Conservation (phyloP, 805 yeast genomes). For the Metschnikowia lachancei region DNA sequence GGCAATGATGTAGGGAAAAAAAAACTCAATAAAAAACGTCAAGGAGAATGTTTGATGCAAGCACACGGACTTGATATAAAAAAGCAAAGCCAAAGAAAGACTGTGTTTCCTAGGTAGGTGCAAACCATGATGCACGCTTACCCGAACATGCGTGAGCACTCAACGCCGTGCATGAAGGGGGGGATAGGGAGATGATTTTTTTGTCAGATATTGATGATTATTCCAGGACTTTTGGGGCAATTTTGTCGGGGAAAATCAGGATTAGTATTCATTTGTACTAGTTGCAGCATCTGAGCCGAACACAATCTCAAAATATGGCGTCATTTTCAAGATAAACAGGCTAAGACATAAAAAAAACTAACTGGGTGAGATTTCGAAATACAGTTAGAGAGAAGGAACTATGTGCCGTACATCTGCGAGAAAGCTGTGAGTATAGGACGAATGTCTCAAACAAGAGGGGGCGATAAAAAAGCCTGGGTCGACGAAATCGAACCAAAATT, state of each 20-base stretch:
- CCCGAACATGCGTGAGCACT: constrained; percentile 4
- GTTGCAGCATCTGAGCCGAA: too few relatives aligned
- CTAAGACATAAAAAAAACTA: too few relatives aligned
- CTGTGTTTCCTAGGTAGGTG: constrained; percentile 2
- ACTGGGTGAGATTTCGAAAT: too few relatives aligned
- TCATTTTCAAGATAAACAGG: too few relatives aligned
- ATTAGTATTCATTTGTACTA: too few relatives aligned
- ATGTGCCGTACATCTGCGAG: constrained; percentile 1
- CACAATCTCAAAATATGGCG: too few relatives aligned
- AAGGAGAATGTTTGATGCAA: constrained; percentile 8
- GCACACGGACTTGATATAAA: not conserved
- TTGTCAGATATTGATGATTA: too few relatives aligned
- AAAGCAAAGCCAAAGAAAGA: constrained; percentile 5
- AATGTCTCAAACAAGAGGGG: constrained; percentile 8
- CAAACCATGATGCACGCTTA: constrained; percentile 8
- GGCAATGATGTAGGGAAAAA: constrained; percentile 1
- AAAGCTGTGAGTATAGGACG: constrained; percentile 6
- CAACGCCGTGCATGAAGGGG: not conserved
- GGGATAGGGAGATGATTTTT: not conserved
- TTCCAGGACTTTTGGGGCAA: too few relatives aligned
- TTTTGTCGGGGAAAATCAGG: too few relatives aligned
- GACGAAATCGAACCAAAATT: constrained; percentile 11
- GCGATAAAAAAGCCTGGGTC: constrained; percentile 4
- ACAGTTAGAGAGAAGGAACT: too few relatives aligned
- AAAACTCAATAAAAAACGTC: not conserved